phyloP scores from a whole-genome alignment of 345 rosid species.

The Linum lewisii region DNA sequence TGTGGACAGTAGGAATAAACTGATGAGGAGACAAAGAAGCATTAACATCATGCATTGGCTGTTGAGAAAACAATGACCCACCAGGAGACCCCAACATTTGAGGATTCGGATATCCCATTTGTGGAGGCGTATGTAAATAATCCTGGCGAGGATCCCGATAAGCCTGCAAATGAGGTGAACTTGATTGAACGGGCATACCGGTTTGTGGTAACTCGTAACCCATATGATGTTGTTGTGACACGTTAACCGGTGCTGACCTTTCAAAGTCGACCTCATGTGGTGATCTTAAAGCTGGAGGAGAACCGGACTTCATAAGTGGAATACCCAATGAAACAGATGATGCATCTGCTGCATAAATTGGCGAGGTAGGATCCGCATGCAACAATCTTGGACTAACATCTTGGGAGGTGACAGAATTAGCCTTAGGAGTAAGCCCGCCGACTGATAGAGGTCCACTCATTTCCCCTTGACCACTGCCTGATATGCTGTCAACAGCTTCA shows the following conservation, averaged over 20 bases:
- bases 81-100: conserved; percentile 25
- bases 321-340: conserved; percentile 28
- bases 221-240: conserved; percentile 32
- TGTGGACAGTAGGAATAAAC: conserved; percentile 35
- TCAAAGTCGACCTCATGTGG: conserved; percentile 37
- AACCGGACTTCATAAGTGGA: conserved; percentile 26
- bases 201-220: conserved; percentile 32
- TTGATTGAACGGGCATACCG: conserved; percentile 19
- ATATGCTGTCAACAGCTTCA: conserved; percentile 38
- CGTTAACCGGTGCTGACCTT: conserved; percentile 21
- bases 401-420: conserved; percentile 18
- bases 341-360: conserved; percentile 27
- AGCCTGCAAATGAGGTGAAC: conserved; percentile 21
- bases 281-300: conserved; percentile 28
- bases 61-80: conserved; percentile 28
- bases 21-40: conserved; percentile 26
- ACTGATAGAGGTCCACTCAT: conserved; percentile 22
- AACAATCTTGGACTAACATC: conserved; percentile 25
- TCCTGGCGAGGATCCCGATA: conserved; percentile 37
- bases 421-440: conserved; percentile 27
- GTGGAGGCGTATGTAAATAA: conserved; percentile 28
- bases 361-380: conserved; percentile 24
- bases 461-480: conserved; percentile 31
- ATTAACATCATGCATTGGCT: conserved; percentile 25
- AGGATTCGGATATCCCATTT: conserved; percentile 35